phyloP scores from a whole-genome alignment of 2,329 filamentous ascomycete species.

The Hawksworthiomyces lignivorus region DNA sequence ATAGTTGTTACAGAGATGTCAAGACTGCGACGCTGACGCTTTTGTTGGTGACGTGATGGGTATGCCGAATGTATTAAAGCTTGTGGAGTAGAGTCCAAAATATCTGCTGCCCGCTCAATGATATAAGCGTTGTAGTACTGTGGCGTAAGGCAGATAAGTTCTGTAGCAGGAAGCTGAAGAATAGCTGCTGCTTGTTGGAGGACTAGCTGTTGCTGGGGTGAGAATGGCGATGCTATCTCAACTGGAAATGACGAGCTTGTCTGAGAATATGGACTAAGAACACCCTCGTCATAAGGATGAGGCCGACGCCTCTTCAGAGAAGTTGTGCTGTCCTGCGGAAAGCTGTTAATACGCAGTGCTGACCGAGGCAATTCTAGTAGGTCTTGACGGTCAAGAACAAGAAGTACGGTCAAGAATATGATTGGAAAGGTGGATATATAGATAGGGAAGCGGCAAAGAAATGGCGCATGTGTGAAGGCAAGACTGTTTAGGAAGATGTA shows the following conservation, averaged over 20 bases:
- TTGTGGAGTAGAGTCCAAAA: constrained; percentile 23
- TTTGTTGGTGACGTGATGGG: constrained; percentile 20
- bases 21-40: constrained; percentile 20
- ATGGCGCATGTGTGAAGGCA: no score
- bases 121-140: constrained; percentile 17
- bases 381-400: no score
- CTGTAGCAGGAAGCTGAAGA: constrained; percentile 15
- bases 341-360: background rate
- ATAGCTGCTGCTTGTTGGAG: constrained; percentile 17
- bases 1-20: constrained; percentile 18
- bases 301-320: constrained; percentile 36
- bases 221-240: constrained; percentile 13
- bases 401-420: background rate
- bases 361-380: background rate
- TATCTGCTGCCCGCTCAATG: constrained; percentile 25
- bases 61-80: constrained; percentile 22
- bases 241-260: background rate
- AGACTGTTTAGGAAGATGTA: no score
- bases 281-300: constrained; percentile 28
- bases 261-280: background rate
- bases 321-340: constrained; percentile 20
- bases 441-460: background rate
- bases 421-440: background rate
- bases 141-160: constrained; percentile 15
- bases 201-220: constrained; percentile 18